Conservation (phyloP, 2,329 filamentous ascomycete species). For the Coniosporium tulheliwenetii region DNA sequence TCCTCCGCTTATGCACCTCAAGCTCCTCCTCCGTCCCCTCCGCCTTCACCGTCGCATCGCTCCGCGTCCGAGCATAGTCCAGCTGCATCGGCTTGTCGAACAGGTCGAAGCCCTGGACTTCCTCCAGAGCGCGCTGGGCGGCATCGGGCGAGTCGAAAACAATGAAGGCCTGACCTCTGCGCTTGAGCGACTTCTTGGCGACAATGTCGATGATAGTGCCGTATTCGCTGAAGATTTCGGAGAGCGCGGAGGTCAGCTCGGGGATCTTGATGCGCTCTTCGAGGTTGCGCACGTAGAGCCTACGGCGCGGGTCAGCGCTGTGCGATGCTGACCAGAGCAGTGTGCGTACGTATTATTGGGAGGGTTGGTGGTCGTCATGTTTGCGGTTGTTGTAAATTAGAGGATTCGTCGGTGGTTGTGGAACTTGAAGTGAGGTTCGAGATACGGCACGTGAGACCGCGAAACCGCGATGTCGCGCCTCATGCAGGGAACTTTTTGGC, state of each 20-base stretch:
- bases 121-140: slow-evolving; percentile 70
- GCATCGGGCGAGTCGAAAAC: slow-evolving; percentile 73
- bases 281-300: slow-evolving; percentile 50
- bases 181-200: slow-evolving; percentile 77
- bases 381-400: too few species aligned
- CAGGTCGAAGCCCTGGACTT: slow-evolving; percentile 81
- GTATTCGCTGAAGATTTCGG: slow-evolving; percentile 74
- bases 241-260: slow-evolving; percentile 55
- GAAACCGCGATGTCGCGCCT: too few species aligned
- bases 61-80: slow-evolving; percentile 65
- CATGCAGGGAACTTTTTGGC: too few species aligned
- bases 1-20: slow-evolving; percentile 69
- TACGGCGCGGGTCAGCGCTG: neutral
- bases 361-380: too few species aligned
- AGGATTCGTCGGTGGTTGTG: too few species aligned
- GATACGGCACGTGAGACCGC: too few species aligned
- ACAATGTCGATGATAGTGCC: slow-evolving; percentile 73
- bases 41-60: slow-evolving; percentile 71
- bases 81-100: slow-evolving; percentile 84
- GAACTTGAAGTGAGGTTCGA: too few species aligned
- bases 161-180: slow-evolving; percentile 90
- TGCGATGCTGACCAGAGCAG: neutral
- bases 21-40: slow-evolving; percentile 66
- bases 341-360: too few species aligned
- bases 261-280: slow-evolving; percentile 84